Percentiles rank a stretch among this genome's conserved stretches.
Evolutionary conservation across 2,329 filamentous ascomycete species (phyloP).

Genomic region (Stagonosporopsis chrysanthemi): DNA sequence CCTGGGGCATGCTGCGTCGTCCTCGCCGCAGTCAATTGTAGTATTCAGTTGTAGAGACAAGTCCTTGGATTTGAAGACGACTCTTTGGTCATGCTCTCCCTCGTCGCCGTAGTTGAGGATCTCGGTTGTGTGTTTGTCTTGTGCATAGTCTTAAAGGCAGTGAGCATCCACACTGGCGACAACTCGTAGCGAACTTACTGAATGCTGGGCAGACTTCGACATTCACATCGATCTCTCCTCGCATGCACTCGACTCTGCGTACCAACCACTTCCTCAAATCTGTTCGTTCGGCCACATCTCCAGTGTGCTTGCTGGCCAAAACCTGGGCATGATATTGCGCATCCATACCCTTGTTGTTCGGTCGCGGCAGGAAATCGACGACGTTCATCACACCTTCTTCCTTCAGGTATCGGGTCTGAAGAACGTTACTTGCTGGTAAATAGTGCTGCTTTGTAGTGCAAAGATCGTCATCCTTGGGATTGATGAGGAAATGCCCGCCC

Average conservation of each 20-base stretch:
- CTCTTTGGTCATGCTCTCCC: slow-evolving; percentile 41
- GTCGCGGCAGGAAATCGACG: slow-evolving; percentile 78
- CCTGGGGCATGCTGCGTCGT: slow-evolving; percentile 57
- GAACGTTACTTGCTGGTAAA: slow-evolving; percentile 75
- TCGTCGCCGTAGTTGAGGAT: slow-evolving; percentile 53
- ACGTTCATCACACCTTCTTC: slow-evolving; percentile 77
- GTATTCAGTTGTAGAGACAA: slow-evolving; percentile 72
- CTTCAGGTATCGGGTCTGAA: slow-evolving; percentile 79
- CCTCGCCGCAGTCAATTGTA: slow-evolving; percentile 68
- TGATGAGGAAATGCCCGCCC: slow-evolving; percentile 75
- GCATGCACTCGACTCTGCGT: slow-evolving; percentile 74
- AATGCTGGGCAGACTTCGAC: slow-evolving; percentile 71
- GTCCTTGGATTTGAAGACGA: slow-evolving; percentile 67
- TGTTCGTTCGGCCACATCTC: slow-evolving; percentile 34
- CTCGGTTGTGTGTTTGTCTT: slow-evolving; percentile 66
- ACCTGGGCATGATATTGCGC: slow-evolving; percentile 45
- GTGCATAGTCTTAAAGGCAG: slow-evolving; percentile 64
- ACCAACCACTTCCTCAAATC: slow-evolving; percentile 74
- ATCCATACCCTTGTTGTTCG: slow-evolving; percentile 63
- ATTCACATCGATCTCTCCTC: slow-evolving; percentile 70
- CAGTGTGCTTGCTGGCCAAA: slow-evolving; percentile 35
- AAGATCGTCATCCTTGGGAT: slow-evolving; percentile 55
- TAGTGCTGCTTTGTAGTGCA: slow-evolving; percentile 81
- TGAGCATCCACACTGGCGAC: not conserved
- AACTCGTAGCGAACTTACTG: slow-evolving; percentile 22